phyloP scores from a whole-genome alignment of 495 filamentous ascomycete genomes.

The Daldinia concentrica region DNA sequence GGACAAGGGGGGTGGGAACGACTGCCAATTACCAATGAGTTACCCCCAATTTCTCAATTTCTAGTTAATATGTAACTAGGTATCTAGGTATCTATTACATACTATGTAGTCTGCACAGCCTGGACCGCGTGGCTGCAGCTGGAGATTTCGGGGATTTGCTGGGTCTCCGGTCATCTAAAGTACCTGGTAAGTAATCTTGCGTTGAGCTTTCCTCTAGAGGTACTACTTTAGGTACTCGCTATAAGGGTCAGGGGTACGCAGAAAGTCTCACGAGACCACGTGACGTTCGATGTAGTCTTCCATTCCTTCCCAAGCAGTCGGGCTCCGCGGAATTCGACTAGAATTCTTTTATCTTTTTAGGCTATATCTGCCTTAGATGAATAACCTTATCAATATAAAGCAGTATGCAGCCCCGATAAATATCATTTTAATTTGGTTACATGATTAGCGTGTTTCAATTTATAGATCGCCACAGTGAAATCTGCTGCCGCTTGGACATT shows the following conservation, averaged over 20 bases:
- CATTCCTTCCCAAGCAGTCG: conserved; percentile 14
- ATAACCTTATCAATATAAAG: conserved; percentile 2
- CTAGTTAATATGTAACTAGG: background rate
- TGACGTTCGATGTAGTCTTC: conserved; percentile 17
- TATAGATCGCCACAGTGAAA: conserved; percentile 13
- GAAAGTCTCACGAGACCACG: conserved; percentile 31
- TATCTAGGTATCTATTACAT: background rate
- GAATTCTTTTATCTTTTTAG: background rate
- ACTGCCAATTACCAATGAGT: conserved; percentile 1
- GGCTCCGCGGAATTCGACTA: conserved; percentile 8
- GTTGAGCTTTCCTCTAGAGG: conserved; percentile 15
- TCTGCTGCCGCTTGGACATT: background rate
- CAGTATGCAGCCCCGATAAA: background rate
- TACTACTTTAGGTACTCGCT: conserved; percentile 1
- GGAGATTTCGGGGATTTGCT: conserved; percentile 25
- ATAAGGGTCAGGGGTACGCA: conserved; percentile 11
- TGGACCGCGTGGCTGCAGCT: conserved; percentile 12
- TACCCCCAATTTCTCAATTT: conserved; percentile 3
- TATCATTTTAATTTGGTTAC: background rate
- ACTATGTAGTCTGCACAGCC: conserved; percentile 1
- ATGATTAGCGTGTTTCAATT: conserved; percentile 3
- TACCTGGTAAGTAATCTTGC: background rate
- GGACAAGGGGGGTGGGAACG: background rate
- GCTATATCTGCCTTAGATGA: conserved; percentile 11
- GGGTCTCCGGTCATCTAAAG: conserved; percentile 18